These are phyloP conservation scores for Malbranchea cinnamomea DNA, from an alignment of 2,329 filamentous ascomycete genomes.

Conservation along the genomic window DNA sequence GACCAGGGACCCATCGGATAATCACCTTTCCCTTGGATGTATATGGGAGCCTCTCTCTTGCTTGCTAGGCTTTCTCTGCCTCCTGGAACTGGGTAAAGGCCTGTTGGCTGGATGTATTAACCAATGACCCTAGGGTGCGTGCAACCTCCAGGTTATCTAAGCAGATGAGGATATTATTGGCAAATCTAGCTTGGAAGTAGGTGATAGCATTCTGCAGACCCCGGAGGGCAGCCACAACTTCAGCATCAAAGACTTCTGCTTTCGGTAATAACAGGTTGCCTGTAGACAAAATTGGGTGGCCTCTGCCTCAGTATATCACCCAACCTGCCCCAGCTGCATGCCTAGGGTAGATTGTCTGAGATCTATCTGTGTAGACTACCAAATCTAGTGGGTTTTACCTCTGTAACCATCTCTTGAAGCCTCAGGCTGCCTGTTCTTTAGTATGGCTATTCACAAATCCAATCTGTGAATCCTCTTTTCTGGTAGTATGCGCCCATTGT, in stretches of 20 bases:
- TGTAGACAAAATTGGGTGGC: neutral
- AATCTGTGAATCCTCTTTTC: neutral
- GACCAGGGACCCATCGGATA: constrained; percentile 1
- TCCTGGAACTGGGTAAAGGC: neutral
- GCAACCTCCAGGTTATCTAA: constrained; percentile 3
- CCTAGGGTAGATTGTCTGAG: neutral
- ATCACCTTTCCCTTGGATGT: neutral
- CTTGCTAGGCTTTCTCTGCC: neutral
- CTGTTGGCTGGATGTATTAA: constrained; percentile 1
- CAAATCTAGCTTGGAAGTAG: neutral
- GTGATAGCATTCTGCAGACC: neutral
- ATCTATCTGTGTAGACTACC: constrained; percentile 1
- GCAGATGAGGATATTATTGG: neutral
- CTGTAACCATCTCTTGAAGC: neutral
- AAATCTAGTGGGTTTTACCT: neutral
- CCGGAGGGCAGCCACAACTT: neutral
- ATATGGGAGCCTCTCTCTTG: neutral
- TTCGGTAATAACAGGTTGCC: neutral
- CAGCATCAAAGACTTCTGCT: constrained; percentile 2
- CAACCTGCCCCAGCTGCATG: neutral
- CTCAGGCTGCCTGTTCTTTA: neutral
- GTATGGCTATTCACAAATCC: neutral
- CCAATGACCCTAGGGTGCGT: neutral
- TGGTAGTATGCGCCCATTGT: neutral
- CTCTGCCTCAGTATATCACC: neutral